Evolutionary conservation across 768 basidiomycete species (phyloP), one percentile per base, ranked within the genome.

Genomic region (Mycena albidolilacea): DNA sequence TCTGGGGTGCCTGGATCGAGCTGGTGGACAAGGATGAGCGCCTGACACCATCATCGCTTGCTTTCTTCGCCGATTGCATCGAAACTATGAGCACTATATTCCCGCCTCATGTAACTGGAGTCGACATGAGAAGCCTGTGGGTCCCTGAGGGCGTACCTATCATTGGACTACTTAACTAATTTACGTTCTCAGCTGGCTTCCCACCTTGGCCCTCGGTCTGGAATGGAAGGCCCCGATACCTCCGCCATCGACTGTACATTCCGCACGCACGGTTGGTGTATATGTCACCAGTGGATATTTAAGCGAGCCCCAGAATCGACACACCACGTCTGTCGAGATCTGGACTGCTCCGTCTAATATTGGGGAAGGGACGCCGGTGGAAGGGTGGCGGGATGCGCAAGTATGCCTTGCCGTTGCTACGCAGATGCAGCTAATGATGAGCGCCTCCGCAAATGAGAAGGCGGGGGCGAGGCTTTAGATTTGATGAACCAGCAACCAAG

Each of bases 1-100:
- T 89, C 77, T 91, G 88, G 87, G 91, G 88, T 17, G 85, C 87
- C 7, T 92, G 90, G 90, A 81, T 90, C 23, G 82, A 85, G 61
- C 85, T 91, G 64, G 77, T 75, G 10, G 86, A 85, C 46, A 72
- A 81, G 17, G 77, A 79, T 1, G 89, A 90, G 69, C 79, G 68
- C 37, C 82, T 92, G 50, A 88, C 84, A 17, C 83, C 81, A 1
- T 80, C 90, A 6, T 83, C 86, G 14, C 77, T 92, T n/a, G 85
- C 88, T 4, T 89, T 92, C 79, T 82, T 92, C 50, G 90, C 84
- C 35, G 92, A 93, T 67, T 81, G 87, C 3, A 86, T 88, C 72
- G 43, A 79, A 30, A 87, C 87, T 65, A 75, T 87, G 19, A 87
- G 87, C 0, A 64, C 69, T 3, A 80, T 91, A 23, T 80, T 91